Evolutionary conservation across 2,329 filamentous ascomycete species (phyloP).

Genomic region (Parafenestella ontariensis): DNA sequence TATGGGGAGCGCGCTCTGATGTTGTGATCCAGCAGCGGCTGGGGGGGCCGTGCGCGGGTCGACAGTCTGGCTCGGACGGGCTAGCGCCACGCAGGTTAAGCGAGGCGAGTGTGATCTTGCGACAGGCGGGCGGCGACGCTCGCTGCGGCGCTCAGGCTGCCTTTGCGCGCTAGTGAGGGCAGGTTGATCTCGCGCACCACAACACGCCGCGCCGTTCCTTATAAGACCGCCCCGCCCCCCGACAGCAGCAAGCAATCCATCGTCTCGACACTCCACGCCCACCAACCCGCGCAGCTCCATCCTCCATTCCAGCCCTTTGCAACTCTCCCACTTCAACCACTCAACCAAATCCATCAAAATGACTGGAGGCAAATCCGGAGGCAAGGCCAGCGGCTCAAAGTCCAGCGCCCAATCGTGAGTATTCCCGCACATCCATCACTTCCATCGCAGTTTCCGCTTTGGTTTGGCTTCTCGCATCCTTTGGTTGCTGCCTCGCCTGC

Average conservation of each 20-base stretch:
- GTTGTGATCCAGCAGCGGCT: constrained; percentile 50
- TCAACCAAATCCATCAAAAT: constrained; percentile 74
- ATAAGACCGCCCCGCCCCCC: constrained; percentile 50
- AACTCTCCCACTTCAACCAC: constrained; percentile 37
- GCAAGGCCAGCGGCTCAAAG: constrained; percentile 99
- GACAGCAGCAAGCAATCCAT: constrained; percentile 51
- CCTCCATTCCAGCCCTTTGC: constrained; percentile 26
- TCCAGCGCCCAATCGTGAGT: constrained; percentile 95
- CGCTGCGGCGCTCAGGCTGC: constrained; percentile 14
- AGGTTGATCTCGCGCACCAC: constrained; percentile 51
- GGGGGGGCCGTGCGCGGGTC: constrained; percentile 37
- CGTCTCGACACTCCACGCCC: constrained; percentile 44
- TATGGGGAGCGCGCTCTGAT: constrained; percentile 49
- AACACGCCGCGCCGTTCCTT: constrained; percentile 48
- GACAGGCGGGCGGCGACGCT: constrained; percentile 20
- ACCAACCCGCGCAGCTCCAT: constrained; percentile 36
- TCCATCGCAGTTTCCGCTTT: constrained; percentile 19
- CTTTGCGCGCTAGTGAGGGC: constrained; percentile 39
- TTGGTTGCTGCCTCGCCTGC: background rate
- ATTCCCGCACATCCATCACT: constrained; percentile 14
- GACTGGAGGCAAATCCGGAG: constrained; percentile 99
- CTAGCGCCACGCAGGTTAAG: too few relatives aligned
- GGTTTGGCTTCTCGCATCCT: constrained; percentile 9
- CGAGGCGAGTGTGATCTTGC: constrained; percentile 37
- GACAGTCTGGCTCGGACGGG: constrained; percentile 30